Conservation (phyloP, 768 basidiomycete species). For the Panaeolus papilionaceus region DNA sequence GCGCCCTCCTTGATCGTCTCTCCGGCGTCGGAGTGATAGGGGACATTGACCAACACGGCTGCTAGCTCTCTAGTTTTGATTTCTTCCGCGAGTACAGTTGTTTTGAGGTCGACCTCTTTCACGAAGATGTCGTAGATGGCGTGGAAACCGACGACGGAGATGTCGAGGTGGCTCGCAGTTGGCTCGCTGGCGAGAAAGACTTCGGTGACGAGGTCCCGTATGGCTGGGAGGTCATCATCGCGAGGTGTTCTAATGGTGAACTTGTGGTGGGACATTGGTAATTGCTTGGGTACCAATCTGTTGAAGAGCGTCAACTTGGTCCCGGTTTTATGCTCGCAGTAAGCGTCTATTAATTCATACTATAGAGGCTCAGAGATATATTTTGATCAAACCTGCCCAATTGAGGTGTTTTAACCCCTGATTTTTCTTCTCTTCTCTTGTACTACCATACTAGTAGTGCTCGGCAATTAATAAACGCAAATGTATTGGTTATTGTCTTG, state of each 20-base stretch:
- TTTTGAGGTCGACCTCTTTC: not conserved
- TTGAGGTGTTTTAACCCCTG: too few species aligned
- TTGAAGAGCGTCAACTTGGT: too few species aligned
- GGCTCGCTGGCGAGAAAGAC: slow-evolving; percentile 1
- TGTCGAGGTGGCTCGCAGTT: not conserved
- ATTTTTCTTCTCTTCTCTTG: too few species aligned
- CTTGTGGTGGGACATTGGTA: not conserved
- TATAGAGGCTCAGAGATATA: too few species aligned
- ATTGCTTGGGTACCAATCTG: too few species aligned
- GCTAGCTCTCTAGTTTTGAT: not conserved
- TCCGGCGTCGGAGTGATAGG: not conserved
- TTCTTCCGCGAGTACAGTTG: not conserved
- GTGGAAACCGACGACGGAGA: not conserved
- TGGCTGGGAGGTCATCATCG: not conserved
- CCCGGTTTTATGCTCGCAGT: too few species aligned
- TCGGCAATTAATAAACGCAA: too few species aligned
- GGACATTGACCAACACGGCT: not conserved
- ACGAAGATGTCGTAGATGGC: not conserved
- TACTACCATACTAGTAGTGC: too few species aligned
- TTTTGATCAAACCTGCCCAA: too few species aligned
- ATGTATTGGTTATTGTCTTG: too few species aligned
- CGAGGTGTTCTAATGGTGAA: not conserved
- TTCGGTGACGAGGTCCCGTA: slow-evolving; percentile 2
- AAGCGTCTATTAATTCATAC: too few species aligned
- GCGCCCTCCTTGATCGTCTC: not conserved